Base-by-base conservation (phyloP, 805 yeast species). In the Suhomyces faveliae region DNA sequence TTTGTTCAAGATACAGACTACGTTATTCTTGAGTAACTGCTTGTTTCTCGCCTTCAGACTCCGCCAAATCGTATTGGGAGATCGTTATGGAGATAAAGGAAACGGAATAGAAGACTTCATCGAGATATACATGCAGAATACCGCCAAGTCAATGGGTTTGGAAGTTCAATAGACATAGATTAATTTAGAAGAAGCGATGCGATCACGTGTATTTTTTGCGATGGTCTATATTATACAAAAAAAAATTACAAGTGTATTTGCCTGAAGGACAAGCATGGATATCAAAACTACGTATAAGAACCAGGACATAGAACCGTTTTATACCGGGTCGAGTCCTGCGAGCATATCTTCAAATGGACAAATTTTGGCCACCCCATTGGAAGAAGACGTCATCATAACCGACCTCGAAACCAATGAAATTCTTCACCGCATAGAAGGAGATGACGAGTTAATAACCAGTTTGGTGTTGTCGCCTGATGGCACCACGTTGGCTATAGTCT, bases 321-420 rank as follows among this genome's bases (percentile, higher is more conserved):
- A 89, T 63, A 80, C 88, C 12, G 96, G 97, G 22, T 89, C 94
- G 5, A 80, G 94, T 2, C 73, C 84, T 23, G 94, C 89, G 2
- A 73, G 89, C 0, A 62, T 89, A 9, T 80, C 90, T 2, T 68
- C 66, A 11, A 85, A 83, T 55, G 57, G 57, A 5, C 57, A 71
- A 3, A 57, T 85, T 1, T 63, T 91, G 47, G 96, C 95, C 7
- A 85, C 97, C 1, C 86, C 96, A 1, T 77, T 85, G 15, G 73
- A 85, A 25, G 96, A 89, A 59, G 89, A 86, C 55, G 79, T 89
- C 2, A 78, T 87, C 40, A 73, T 94, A 22, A 77, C 92, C 33
- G 78, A 89, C 56, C 66, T 87, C 42, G 61, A 61, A 5, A 77
- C 86, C 15, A 85, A 87, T 48, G 72, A 77, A 52, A 66, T 76